Evolutionary conservation across 1,139 yeast genomes (phyloP), one percentile per base, ranked within the genome.

Genomic region (Pichia terricola): DNA sequence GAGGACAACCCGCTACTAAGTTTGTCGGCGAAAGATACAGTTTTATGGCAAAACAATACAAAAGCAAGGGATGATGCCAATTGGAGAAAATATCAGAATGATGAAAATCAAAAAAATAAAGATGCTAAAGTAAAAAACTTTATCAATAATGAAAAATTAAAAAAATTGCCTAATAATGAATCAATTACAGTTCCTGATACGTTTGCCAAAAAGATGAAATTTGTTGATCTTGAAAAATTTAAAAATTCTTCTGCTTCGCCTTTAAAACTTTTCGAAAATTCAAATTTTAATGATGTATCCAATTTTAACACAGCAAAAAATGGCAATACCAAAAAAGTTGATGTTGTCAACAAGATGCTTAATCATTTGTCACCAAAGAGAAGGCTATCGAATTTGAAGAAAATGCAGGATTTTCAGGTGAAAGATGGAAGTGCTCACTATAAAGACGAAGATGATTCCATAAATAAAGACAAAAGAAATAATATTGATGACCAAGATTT

Each of bases 51-150:
- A 26, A 33, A 46, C 9, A 38, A 50, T 27, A 37, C 47, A 5
- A 37, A 47, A 4, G 56, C 50, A 1, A 49, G 52, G 34, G 51
- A 51, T 16, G 51, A 46, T 30, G 63, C 63, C 2, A 57, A 54
- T 33, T 60, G 61, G 59, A 50, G 54, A 27, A 57, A 55, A 39
- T 58, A 56, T 41, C 44, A 48, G 28, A 48, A 52, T 37, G 44
- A 45, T 10, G 7, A 10, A 8, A 30, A 7, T 22, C 38, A 49
- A 28, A 57, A 57, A 38, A 42, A 43, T 16, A 50, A 45, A 10
- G 22, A 16, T 16, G 22, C 22, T 16, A 16, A 16, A 16, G 22
- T 16, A 16, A 16, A 16, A 16, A 16, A 16, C 22, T 50, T 54
- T 6, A 42, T 56, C 25, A 53, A 52, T 35, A 42, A 52, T 30